Evolutionary conservation across 1,284 basidiomycete genomes (phyloP).

Genomic region (Cystobasidium slooffiae): DNA sequence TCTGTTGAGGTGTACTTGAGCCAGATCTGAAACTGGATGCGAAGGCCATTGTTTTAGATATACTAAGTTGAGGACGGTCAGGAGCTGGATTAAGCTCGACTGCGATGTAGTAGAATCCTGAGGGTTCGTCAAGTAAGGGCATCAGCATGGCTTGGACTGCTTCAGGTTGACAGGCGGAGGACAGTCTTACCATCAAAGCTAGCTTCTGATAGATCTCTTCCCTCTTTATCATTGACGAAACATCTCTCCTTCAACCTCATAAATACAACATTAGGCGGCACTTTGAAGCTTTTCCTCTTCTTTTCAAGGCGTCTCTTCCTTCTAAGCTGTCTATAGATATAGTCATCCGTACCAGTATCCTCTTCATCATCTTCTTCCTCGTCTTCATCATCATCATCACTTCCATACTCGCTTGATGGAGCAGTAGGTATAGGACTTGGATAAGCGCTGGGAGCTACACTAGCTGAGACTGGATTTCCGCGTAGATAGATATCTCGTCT

Average conservation of each 20-base stretch:
- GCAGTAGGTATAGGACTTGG: conserved; percentile 7
- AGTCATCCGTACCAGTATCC: neutral
- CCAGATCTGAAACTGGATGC: neutral
- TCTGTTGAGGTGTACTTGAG: neutral
- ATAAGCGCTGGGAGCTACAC: conserved; percentile 13
- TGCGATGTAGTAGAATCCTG: conserved; percentile 43
- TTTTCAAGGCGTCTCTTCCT: conserved; percentile 6
- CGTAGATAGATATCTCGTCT: conserved; percentile 30
- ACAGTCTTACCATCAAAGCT: conserved; percentile 37
- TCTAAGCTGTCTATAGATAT: conserved; percentile 4
- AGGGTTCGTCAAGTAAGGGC: neutral
- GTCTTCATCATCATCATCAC: conserved; percentile 25
- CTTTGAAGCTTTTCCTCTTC: conserved; percentile 17
- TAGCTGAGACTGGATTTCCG: conserved; percentile 12
- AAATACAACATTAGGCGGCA: conserved; percentile 31
- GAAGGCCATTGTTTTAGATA: neutral
- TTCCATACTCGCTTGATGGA: conserved; percentile 17
- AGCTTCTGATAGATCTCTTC: conserved; percentile 26
- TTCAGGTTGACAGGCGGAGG: neutral
- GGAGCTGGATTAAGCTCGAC: conserved; percentile 36
- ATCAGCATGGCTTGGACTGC: neutral
- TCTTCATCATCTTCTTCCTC: neutral
- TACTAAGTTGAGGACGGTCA: conserved; percentile 17
- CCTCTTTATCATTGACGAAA: conserved; percentile 29
- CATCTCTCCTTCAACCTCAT: conserved; percentile 40